Evolutionary conservation across 2,329 filamentous ascomycete species (phyloP), one percentile per base, ranked within the genome.

Genomic region (Colletotrichum horii): DNA sequence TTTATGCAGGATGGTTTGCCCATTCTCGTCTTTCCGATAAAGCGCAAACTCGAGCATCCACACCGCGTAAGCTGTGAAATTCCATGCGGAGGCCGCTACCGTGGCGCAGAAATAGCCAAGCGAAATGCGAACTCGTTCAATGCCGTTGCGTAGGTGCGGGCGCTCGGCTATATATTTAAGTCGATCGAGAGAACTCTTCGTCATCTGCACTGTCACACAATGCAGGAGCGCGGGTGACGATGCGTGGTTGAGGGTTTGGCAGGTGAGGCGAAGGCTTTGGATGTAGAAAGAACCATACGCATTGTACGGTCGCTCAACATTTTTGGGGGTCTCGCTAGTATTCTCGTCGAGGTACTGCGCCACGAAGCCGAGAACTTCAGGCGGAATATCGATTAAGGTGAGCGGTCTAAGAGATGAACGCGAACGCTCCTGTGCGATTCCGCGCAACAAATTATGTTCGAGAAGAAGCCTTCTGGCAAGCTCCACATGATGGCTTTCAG

Each of bases 81-180:
- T 48, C 19, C 19, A 1, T 48, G 19, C 0, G 12, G 0, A 0
- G 19, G 38, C 38, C 0, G 38, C 38, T 0, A 48, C 1, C 0
- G 0, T 48, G 38, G 38, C 38, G 19, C 38, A 48, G 38, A 48
- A 48, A n/a, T 48, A 48, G 0, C 38, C 38, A n/a, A 48, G 38
- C 0, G 38, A 48, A 48, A 48, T 48, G 38, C 38, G 38, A 0
- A 48, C 38, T 48, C 38, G 38, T 48, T 48, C 5, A 48, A 48
- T 22, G 38, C 19, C 38, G 19, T n/a, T 48, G 9, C 38, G 38
- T 9, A 48, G 1, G 38, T 48, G 38, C 22, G 38, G 38, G 38
- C 38, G 38, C 38, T 48, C 38, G 0, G 38, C 38, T 19, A 48
- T 1, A 0, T 0, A 48, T 48, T n/a, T 0, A 0, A 48, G 0